A percentile compares a stretch with the other conserved stretches of the same genome.
phyloP scores from a whole-genome alignment of 2,329 filamentous ascomycete species.

The Sporothrix euskadiensis region DNA sequence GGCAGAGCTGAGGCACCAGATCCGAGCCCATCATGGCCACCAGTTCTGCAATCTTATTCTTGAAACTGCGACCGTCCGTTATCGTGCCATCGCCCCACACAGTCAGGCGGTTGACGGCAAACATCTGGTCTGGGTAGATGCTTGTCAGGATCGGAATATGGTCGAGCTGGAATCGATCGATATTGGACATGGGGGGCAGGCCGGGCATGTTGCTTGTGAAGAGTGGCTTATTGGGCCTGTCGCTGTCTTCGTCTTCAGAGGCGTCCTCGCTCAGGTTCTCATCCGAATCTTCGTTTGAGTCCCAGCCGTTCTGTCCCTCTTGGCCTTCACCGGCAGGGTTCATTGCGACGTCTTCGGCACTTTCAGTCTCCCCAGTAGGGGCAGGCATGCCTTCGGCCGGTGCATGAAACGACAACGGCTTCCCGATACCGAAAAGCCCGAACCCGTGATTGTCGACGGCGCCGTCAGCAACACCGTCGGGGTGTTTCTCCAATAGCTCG shows the following conservation, averaged over 20 bases:
- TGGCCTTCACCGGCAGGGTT: background rate
- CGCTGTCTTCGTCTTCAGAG: constrained; percentile 2
- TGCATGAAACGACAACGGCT: background rate
- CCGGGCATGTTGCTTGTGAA: constrained; percentile 68
- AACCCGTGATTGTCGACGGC: constrained; percentile 31
- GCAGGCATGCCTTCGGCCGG: background rate
- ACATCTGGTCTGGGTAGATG: constrained; percentile 41
- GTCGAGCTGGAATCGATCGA: constrained; percentile 59
- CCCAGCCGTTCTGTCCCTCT: constrained; percentile 33
- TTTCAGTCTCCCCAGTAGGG: background rate
- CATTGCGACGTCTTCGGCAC: background rate
- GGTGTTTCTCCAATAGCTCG: constrained; percentile 32
- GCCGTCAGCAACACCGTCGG: constrained; percentile 29
- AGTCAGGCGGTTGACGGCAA: constrained; percentile 54
- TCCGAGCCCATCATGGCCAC: constrained; percentile 66
- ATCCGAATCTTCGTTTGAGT: background rate
- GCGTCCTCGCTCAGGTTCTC: constrained; percentile 14
- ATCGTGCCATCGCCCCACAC: constrained; percentile 60
- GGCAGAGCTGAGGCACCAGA: constrained; percentile 55
- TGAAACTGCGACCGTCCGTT: constrained; percentile 53
- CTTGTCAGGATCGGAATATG: constrained; percentile 55
- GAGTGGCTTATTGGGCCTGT: constrained; percentile 43
- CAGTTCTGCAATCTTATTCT: constrained; percentile 65
- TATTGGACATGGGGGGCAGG: constrained; percentile 55
- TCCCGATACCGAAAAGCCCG: background rate